Evolutionary conservation across 352 stramenopile species (phyloP), one percentile per base, ranked within the genome.

Genomic region (Peronospora belbahrii): DNA sequence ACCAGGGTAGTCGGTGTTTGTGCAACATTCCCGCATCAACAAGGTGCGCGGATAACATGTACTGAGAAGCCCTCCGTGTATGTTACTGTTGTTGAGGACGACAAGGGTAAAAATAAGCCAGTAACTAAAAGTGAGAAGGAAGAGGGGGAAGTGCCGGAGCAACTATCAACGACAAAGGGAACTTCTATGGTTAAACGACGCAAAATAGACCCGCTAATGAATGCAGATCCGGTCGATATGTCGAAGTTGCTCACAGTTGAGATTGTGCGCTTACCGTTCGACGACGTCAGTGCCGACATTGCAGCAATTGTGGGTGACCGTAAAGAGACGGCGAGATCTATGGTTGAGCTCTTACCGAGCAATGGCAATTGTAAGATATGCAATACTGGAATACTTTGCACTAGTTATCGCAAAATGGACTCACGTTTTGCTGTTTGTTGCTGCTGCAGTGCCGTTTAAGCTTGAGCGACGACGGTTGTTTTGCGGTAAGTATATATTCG

Each of bases 401-500:
- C 18, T 28, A n/a, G 31, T 10, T 46, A 17, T 34, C 13, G 19
- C 19, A 5, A 6, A 7, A 31, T 22, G 28, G 20, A 25, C 58
- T 63, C 10, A 52, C 18, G 19, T 9, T 17, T 44, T 22, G 20
- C 33, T 39, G 2, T 27, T 33, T 32, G 34, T 44, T 48, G 10
- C 34, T 56, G 19, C 4, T 62, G 25, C 37, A 85, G 68, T 74
- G 13, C 51, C 51, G 5, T 65, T 85, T 30, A 67, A 69, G 37
- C 53, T 70, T 17, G 62, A 81, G 25, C 71, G 70, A 38, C 74
- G 74, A 46, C 62, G 68, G 32, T 45, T 92, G 47, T 45, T 69
- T 31, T 86, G 71, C 24, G 78, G 72, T 46, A 80, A 84, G 50
- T 79, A 85, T 45, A 56, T 88, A 6, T 85, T 88, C 48, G 74